A percentile compares a stretch with the other conserved stretches of the same genome.
Conservation (phyloP, 495 filamentous ascomycete species). For the Aspergillus bertholletiae region DNA sequence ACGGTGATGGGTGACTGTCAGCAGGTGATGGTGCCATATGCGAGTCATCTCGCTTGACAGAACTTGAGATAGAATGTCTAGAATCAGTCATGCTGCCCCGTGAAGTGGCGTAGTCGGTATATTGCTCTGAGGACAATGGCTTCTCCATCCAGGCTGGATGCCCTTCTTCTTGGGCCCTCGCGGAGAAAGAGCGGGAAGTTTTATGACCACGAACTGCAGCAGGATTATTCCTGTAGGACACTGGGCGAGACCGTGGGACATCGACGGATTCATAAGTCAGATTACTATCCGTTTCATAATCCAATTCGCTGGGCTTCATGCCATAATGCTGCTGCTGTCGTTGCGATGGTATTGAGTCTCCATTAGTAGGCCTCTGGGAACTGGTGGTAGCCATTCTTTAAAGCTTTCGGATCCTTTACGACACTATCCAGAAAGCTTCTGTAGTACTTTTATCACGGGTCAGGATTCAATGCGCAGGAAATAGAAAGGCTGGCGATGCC, state of each 20-base stretch:
- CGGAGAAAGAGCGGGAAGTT: slow-evolving; percentile 16
- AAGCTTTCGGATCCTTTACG: background rate
- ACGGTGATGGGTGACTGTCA: slow-evolving; percentile 15
- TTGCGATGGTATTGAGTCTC: slow-evolving; percentile 40
- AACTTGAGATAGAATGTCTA: background rate
- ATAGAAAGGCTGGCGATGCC: background rate
- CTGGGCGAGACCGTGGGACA: slow-evolving; percentile 52
- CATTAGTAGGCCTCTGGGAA: slow-evolving; percentile 20
- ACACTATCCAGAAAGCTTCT: background rate
- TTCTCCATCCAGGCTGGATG: slow-evolving; percentile 5
- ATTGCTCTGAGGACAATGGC: slow-evolving; percentile 7
- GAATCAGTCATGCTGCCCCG: background rate
- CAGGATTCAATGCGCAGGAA: background rate
- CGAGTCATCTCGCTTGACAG: background rate
- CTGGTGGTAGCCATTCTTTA: slow-evolving; percentile 12
- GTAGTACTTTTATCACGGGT: background rate
- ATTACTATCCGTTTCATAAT: slow-evolving; percentile 5
- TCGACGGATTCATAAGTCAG: slow-evolving; percentile 53
- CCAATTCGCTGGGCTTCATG: background rate
- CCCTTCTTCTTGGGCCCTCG: slow-evolving; percentile 15
- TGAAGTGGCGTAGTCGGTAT: background rate
- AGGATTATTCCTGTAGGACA: slow-evolving; percentile 44
- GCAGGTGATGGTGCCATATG: slow-evolving; percentile 2
- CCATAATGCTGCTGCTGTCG: slow-evolving; percentile 24
- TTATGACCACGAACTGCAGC: slow-evolving; percentile 1